Conservation (phyloP, 176 grass and related monocot species). For the Zea mays region DNA sequence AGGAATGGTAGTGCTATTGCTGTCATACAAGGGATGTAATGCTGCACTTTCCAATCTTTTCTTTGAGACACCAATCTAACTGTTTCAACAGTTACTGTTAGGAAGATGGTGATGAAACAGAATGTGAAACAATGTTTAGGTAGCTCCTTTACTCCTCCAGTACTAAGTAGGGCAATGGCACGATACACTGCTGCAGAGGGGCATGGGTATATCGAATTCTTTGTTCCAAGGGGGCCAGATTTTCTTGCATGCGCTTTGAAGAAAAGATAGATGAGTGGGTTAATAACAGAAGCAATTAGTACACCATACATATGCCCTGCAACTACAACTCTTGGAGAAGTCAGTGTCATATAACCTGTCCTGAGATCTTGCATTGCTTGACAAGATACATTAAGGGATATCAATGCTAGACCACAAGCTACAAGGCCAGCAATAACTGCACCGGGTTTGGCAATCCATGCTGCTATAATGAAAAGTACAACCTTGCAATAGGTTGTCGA, state of each 20-base stretch:
- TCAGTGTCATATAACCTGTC: slow-evolving; percentile 53
- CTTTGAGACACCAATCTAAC: slow-evolving; percentile 23
- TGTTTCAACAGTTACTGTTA: slow-evolving; percentile 6
- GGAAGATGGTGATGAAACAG: slow-evolving; percentile 1
- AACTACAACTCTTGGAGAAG: slow-evolving; percentile 45
- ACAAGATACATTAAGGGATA: slow-evolving; percentile 39
- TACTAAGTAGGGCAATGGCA: slow-evolving; percentile 33
- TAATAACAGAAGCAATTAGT: slow-evolving; percentile 25
- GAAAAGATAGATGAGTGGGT: slow-evolving; percentile 32
- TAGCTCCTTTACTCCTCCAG: slow-evolving; percentile 40
- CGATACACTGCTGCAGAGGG: slow-evolving; percentile 26
- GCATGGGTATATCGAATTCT: slow-evolving; percentile 19
- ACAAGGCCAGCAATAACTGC: slow-evolving; percentile 44
- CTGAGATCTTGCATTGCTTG: slow-evolving; percentile 55
- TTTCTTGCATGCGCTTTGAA: background rate
- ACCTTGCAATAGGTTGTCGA: slow-evolving; percentile 37
- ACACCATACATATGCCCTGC: slow-evolving; percentile 42
- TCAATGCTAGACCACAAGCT: slow-evolving; percentile 34
- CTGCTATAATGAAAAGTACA: slow-evolving; percentile 42
- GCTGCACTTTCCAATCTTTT: slow-evolving; percentile 31
- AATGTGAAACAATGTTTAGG: slow-evolving; percentile 28
- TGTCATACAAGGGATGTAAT: slow-evolving; percentile 39
- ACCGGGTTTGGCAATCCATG: slow-evolving; percentile 38
- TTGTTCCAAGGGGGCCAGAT: background rate
- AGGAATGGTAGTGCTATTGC: slow-evolving; percentile 49